Percentiles rank a stretch among this genome's conserved stretches.
Evolutionary conservation across 176 grass and related monocot genomes (phyloP).

Genomic region (Guadua angustifolia): DNA sequence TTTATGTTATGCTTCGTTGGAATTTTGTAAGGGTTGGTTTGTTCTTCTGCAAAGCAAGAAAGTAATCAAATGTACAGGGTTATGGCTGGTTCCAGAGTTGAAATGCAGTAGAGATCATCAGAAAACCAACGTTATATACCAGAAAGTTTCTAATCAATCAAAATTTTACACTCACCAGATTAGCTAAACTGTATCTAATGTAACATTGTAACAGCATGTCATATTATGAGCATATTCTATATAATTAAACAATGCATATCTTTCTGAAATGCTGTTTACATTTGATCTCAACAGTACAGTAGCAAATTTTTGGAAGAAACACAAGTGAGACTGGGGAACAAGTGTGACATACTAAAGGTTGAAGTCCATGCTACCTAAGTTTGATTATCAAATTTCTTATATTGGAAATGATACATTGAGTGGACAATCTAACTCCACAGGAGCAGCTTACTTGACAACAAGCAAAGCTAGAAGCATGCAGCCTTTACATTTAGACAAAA

Average conservation of each 20-base stretch:
- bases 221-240: not conserved
- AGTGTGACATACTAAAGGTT: not conserved
- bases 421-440: not conserved
- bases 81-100: not conserved
- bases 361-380: slow-evolving; percentile 5
- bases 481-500: slow-evolving; percentile 6
- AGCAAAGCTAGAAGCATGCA: slow-evolving; percentile 8
- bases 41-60: slow-evolving; percentile 83
- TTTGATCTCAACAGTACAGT: not conserved
- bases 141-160: not conserved
- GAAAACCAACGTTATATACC: slow-evolving; percentile 4
- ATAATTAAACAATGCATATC: not conserved
- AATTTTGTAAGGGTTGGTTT: slow-evolving; percentile 80
- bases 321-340: not conserved
- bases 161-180: not conserved
- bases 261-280: not conserved
- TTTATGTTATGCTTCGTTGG: slow-evolving; percentile 89
- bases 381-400: not conserved
- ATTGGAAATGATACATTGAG: not conserved
- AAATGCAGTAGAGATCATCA: slow-evolving; percentile 17
- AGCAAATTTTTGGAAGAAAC: not conserved
- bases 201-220: slow-evolving; percentile 16
- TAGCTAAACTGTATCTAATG: slow-evolving; percentile 9
- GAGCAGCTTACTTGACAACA: slow-evolving; percentile 22
- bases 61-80: slow-evolving; percentile 20